Conservation (phyloP, 2,329 filamentous ascomycete genomes). For the Lasiodiplodia sp. region DNA sequence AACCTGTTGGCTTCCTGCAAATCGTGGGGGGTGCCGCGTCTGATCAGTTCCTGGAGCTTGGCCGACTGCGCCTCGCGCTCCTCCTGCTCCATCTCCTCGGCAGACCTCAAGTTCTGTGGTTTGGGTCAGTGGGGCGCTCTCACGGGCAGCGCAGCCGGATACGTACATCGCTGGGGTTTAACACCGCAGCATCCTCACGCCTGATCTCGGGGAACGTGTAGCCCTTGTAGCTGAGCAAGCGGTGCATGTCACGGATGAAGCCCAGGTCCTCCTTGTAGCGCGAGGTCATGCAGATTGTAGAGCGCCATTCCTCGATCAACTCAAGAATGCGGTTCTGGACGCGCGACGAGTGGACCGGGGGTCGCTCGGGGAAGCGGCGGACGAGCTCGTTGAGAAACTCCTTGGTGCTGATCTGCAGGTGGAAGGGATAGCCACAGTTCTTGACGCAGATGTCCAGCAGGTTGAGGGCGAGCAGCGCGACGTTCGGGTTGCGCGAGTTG, state of each 20-base stretch:
- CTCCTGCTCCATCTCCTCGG: constrained; percentile 98
- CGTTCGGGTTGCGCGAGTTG: constrained; percentile 97
- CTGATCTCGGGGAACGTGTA: constrained; percentile 94
- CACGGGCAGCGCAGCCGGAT: background rate
- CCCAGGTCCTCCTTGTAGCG: constrained; percentile 97
- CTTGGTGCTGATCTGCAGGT: constrained; percentile 97
- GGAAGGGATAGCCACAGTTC: constrained; percentile 99
- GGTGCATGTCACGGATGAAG: constrained; percentile 97
- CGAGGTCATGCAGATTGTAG: constrained; percentile 97
- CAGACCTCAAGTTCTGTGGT: constrained; percentile 87
- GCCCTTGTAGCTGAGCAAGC: constrained; percentile 93
- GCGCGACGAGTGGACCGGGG: constrained; percentile 82
- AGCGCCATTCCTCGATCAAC: constrained; percentile 96
- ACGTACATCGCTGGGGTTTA: constrained; percentile 95
- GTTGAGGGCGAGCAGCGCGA: constrained; percentile 84
- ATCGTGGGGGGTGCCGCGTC: constrained; percentile 88
- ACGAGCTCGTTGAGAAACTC: constrained; percentile 99
- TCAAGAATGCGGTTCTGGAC: constrained; percentile 94
- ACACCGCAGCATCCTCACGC: constrained; percentile 90
- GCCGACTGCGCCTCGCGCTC: constrained; percentile 93
- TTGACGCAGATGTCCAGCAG: constrained; percentile 99
- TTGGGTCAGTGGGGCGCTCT: constrained; percentile 34
- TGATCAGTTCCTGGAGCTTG: constrained; percentile 97
- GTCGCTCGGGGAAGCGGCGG: constrained; percentile 91
- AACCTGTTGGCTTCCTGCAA: constrained; percentile 95